Evolutionary conservation across 2,329 filamentous ascomycete species (phyloP), one percentile per base, ranked within the genome.

Genomic region (Aspergillus clavatus): DNA sequence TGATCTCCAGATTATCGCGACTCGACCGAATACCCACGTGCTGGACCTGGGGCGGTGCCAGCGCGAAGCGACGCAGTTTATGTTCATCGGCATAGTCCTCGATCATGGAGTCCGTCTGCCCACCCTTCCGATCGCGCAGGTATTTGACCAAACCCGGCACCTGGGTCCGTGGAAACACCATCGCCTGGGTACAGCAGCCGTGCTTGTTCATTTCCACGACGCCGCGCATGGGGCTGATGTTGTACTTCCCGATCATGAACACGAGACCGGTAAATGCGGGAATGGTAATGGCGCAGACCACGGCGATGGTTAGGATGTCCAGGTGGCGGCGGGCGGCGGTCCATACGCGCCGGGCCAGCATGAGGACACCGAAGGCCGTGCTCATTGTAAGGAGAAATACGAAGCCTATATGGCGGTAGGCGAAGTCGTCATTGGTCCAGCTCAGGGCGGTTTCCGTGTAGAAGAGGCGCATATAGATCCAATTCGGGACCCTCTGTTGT

Each of bases 111-210:
- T 62, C 59, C 7, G 55, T 61, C 45, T 59, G 58, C 0, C 58
- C 57, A 21, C 31, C 38, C 4, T 49, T 43, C 16, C 45, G 42
- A 3, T 47, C 38, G 3, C 41, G 33, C 16, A 61, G 42, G 24
- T 51, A 56, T 1, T 8, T 44, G 12, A 56, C 48, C 33, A 62
- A 31, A 2, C 35, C 46, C 7, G 42, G 36, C 6, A 61, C 50
- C 29, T 51, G 52, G 7, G 53, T 41, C 8, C 46, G 40, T 3
- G 63, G 60, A 35, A 64, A 66, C 8, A 67, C 48, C 11, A 66
- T 43, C 1, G 54, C 63, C 50, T 68, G 65, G 2, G 63, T 59
- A 38, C 63, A 68, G 45, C 62, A 68, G 14, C 65, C 65, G 14
- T 45, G 49, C 5, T 46, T 42, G 38, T 63, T 56, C 48, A 60